Percentiles rank a stretch among this genome's conserved stretches.
Evolutionary conservation across 1,284 basidiomycete species (phyloP).

Genomic region (Naganishia liquefaciens): DNA sequence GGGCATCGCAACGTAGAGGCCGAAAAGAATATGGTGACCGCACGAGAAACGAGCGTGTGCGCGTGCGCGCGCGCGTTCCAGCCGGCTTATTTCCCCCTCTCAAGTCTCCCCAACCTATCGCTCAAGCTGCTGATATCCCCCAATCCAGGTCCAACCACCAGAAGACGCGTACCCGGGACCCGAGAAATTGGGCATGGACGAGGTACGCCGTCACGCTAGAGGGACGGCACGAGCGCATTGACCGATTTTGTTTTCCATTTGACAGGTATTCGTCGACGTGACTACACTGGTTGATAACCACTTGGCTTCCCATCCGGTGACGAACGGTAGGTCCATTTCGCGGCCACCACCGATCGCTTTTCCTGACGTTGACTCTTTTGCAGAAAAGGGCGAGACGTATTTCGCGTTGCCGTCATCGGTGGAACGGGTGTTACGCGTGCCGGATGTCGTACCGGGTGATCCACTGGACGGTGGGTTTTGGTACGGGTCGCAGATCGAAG

Average conservation of each 20-base stretch:
- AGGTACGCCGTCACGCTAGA: conserved; percentile 33
- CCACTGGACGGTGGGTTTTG: conserved; percentile 9
- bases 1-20: not conserved
- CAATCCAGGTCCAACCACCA: too few relatives aligned
- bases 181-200: conserved; percentile 54
- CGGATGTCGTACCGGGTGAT: not conserved
- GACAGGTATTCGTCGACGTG: conserved; percentile 47
- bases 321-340: conserved; percentile 4
- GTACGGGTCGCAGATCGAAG: not conserved
- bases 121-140: not conserved
- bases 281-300: conserved; percentile 48
- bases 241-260: not conserved
- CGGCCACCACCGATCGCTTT: not conserved
- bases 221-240: not conserved
- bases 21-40: not conserved
- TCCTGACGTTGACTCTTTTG: not conserved
- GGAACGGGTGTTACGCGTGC: not conserved
- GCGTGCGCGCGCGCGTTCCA: too few relatives aligned
- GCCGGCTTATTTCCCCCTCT: not conserved
- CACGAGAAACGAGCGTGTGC: too few relatives aligned
- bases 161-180: conserved; percentile 32
- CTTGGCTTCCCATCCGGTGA: conserved; percentile 18
- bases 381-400: conserved; percentile 21
- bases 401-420: conserved; percentile 1
- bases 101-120: not conserved